phyloP scores from a whole-genome alignment of 495 filamentous ascomycete genomes.

The Terfezia claveryi region DNA sequence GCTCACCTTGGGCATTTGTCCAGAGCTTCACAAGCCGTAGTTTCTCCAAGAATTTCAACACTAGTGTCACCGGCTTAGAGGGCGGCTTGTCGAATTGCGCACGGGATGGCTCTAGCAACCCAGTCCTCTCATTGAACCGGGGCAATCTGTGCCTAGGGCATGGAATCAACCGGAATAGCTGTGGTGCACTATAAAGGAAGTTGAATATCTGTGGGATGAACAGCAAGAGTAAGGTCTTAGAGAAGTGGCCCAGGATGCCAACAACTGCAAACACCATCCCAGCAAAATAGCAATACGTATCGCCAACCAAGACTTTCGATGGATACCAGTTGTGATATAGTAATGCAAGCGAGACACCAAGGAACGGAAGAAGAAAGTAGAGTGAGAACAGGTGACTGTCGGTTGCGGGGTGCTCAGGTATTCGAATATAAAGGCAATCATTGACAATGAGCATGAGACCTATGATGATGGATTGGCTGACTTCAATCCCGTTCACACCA shows the following conservation, averaged over 20 bases:
- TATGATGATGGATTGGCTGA: conserved; percentile 80
- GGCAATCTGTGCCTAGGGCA: conserved; percentile 86
- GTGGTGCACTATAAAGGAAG: conserved; percentile 77
- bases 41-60: conserved; percentile 39
- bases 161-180: conserved; percentile 70
- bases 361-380: conserved; percentile 80
- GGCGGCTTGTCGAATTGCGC: conserved; percentile 61
- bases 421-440: conserved; percentile 57
- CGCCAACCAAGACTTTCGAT: conserved; percentile 82
- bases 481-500: conserved; percentile 93
- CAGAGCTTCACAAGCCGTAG: conserved; percentile 38
- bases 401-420: conserved; percentile 74
- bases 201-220: conserved; percentile 93
- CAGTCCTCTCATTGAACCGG: conserved; percentile 62
- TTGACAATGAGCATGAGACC: conserved; percentile 64
- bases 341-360: conserved; percentile 75
- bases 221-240: conserved; percentile 79
- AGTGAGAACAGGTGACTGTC: conserved; percentile 91
- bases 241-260: conserved; percentile 89
- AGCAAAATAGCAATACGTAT: conserved; percentile 98
- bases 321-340: conserved; percentile 92
- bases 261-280: conserved; percentile 98
- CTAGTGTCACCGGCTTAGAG: conserved; percentile 32
- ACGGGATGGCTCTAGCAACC: conserved; percentile 60
- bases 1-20: conserved; percentile 37